phyloP scores from a whole-genome alignment of 495 filamentous ascomycete genomes.

The Letharia lupina region DNA sequence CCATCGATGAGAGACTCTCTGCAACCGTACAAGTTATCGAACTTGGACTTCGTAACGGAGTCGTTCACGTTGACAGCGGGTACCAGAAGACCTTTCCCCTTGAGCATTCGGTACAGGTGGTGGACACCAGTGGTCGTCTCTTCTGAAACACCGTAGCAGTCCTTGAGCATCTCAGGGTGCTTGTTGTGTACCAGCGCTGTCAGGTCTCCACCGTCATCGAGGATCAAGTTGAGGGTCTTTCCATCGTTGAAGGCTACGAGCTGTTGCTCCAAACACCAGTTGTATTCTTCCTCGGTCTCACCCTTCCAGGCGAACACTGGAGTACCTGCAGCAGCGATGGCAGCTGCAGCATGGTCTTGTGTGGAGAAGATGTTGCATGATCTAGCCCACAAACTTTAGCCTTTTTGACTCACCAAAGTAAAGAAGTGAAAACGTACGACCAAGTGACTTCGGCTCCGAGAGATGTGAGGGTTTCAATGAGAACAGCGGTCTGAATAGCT shows the following conservation, averaged over 20 bases:
- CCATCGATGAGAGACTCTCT: conserved; percentile 96
- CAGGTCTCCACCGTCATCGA: conserved; percentile 96
- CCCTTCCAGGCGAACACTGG: conserved; percentile 99
- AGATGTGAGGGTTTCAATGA: conserved; percentile 90
- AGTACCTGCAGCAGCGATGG: conserved; percentile 87
- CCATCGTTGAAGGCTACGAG: conserved; percentile 91
- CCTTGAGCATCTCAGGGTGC: conserved; percentile 94
- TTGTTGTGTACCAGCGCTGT: conserved; percentile 94
- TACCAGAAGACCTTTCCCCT: conserved; percentile 80
- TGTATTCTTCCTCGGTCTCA: conserved; percentile 99
- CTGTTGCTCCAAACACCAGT: conserved; percentile 99
- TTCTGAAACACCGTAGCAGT: conserved; percentile 96
- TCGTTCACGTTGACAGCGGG: conserved; percentile 99
- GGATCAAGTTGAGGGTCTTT: conserved; percentile 95
- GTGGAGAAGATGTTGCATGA: conserved; percentile 98
- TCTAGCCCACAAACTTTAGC: conserved; percentile 25
- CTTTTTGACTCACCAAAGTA: neutral
- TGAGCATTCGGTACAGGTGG: conserved; percentile 97
- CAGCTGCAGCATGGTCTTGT: conserved; percentile 95
- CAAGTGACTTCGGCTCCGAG: conserved; percentile 98
- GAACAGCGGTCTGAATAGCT: conserved; percentile 97
- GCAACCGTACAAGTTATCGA: conserved; percentile 99
- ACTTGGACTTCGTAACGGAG: conserved; percentile 99
- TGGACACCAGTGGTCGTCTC: conserved; percentile 99
- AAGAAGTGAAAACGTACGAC: conserved; percentile 43